Base-by-base conservation (phyloP, 176 grass and related monocot genomes). In the Zizania latifolia region DNA sequence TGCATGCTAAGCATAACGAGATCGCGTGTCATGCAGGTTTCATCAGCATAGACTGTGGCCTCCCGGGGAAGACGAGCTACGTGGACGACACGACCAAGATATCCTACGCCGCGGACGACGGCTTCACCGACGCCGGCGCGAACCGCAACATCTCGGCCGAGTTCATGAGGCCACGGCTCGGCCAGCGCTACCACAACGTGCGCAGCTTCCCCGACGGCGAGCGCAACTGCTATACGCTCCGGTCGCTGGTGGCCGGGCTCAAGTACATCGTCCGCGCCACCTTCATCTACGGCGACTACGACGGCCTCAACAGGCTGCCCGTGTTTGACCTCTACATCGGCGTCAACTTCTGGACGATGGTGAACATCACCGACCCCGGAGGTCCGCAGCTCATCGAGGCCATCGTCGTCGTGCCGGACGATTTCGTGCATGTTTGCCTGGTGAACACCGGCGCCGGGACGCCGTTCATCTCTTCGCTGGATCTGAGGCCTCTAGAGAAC, bases 251-350 rank as follows among this genome's bases (percentile, higher is more conserved):
- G 7, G 4, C 46, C 31, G 69, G 68, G 2, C 51, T 55, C 30
- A 93, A 89, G 64, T 93, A 92, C 68, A 29, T 89, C 1, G 2
- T 92, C 17, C 65, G 86, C 8, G 79, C 70, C 28, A 63, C 0
- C 12, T 92, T 92, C 76, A 58, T 72, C 63, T 89, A 92, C 33
- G 90, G 74, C 66, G 80, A 92, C 78, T 92, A 92, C 61, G 90
- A 92, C 13, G 39, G 48, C 14, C 69, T 92, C 35, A 53, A 33
- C 38, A 60, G 19, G 38, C 12, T 21, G 3, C 68, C 86, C 0
- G 1, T 83, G 8, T 92, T 92, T 24, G 90, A 92, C 46, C 64
- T 92, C 57, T 31, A 92, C 57, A 0, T 89, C 32, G 86, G 90
- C 7, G 79, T 92, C 27, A 86, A 92, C 19, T 81, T 62, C 68